phyloP scores from a whole-genome alignment of 2,329 filamentous ascomycete genomes.

The Penicillium sp. region DNA sequence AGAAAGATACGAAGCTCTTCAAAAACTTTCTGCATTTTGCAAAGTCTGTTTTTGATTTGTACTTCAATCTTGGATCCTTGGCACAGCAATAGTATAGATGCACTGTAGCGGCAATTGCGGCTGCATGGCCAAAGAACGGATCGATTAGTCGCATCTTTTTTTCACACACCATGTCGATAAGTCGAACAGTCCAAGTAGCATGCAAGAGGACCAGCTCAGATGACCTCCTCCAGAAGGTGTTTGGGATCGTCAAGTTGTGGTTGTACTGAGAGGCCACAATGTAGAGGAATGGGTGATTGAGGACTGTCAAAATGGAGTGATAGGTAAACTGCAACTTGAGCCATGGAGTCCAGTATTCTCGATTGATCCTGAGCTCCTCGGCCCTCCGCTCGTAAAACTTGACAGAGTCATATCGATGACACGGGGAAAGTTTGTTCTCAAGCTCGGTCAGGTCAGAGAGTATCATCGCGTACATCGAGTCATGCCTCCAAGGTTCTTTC shows the following conservation, averaged over 20 bases:
- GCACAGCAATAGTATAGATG: constrained; percentile 62
- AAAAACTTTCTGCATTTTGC: constrained; percentile 58
- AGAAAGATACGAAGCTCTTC: constrained; percentile 56
- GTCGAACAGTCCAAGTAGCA: constrained; percentile 60
- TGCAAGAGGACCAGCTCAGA: constrained; percentile 60
- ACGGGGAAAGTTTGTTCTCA: constrained; percentile 54
- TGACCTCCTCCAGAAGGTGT: constrained; percentile 61
- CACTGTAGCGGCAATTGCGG: constrained; percentile 60
- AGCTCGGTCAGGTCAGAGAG: constrained; percentile 60
- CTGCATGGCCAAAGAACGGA: constrained; percentile 60
- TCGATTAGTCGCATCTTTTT: constrained; percentile 58
- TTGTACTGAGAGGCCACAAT: constrained; percentile 60
- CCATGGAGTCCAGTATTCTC: constrained; percentile 60
- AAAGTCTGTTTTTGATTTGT: constrained; percentile 60
- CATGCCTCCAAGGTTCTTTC: constrained; percentile 59
- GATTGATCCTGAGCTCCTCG: constrained; percentile 53
- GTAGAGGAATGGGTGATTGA: constrained; percentile 62
- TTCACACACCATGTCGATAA: constrained; percentile 62
- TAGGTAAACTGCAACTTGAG: constrained; percentile 61
- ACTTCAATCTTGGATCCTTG: constrained; percentile 55
- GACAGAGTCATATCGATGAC: constrained; percentile 60
- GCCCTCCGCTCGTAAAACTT: constrained; percentile 59
- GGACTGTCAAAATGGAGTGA: constrained; percentile 57
- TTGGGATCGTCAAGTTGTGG: constrained; percentile 59
- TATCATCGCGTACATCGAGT: constrained; percentile 59